Evolutionary conservation across 495 filamentous ascomycete species (phyloP).

Genomic region (Aspergillus steynii): DNA sequence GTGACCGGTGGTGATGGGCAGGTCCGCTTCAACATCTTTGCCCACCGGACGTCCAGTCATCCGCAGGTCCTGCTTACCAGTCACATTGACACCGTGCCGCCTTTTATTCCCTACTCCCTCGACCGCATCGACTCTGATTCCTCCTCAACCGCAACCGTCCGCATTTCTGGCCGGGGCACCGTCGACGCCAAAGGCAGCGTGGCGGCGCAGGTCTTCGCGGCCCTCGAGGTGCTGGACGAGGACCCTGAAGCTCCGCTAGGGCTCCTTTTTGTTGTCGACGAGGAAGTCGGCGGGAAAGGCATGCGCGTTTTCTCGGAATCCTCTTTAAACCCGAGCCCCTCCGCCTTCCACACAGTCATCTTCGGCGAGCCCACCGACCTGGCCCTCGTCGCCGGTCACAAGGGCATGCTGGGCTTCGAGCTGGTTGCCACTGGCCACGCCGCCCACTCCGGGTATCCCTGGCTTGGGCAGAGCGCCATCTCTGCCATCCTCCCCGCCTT

Average conservation of each 20-base stretch:
- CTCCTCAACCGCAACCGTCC: constrained; percentile 32
- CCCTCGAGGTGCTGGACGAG: constrained; percentile 57
- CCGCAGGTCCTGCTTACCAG: constrained; percentile 72
- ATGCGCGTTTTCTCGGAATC: constrained; percentile 62
- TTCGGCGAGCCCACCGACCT: constrained; percentile 91
- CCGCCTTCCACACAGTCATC: constrained; percentile 66
- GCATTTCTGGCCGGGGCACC: constrained; percentile 73
- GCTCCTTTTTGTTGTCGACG: constrained; percentile 87
- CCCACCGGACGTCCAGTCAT: constrained; percentile 60
- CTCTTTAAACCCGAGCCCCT: constrained; percentile 32
- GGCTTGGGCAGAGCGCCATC: constrained; percentile 78
- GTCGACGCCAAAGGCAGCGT: constrained; percentile 92
- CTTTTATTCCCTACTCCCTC: constrained; percentile 59
- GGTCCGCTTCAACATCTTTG: constrained; percentile 75
- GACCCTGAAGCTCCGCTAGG: constrained; percentile 52
- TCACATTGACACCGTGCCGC: constrained; percentile 72
- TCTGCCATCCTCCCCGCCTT: constrained; percentile 71
- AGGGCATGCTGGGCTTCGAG: constrained; percentile 69
- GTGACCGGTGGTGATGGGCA: constrained; percentile 29
- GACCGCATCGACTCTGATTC: constrained; percentile 9
- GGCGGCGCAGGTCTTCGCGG: constrained; percentile 72
- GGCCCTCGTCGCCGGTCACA: constrained; percentile 85
- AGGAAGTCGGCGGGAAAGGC: constrained; percentile 80
- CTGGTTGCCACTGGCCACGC: constrained; percentile 72
- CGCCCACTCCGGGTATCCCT: constrained; percentile 87